Conservation (phyloP, 768 basidiomycete genomes). For the Leccinum subtestaceum region DNA sequence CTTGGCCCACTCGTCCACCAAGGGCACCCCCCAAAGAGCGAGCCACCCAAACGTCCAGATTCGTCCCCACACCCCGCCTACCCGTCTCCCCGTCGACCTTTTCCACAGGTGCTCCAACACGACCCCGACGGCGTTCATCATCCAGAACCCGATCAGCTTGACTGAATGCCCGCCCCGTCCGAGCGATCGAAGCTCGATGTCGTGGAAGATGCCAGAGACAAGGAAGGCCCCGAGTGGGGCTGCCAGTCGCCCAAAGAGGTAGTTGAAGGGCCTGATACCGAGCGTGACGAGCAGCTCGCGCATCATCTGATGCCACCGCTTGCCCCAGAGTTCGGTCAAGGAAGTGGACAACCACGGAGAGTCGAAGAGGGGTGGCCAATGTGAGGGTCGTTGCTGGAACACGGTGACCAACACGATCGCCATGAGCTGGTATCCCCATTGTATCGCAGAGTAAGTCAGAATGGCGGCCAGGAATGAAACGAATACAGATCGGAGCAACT, state of each 20-base stretch:
- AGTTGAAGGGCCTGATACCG: slow-evolving; percentile 43
- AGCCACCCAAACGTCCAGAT: slow-evolving; percentile 53
- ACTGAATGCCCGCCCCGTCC: slow-evolving; percentile 44
- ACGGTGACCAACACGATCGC: slow-evolving; percentile 45
- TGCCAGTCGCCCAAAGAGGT: slow-evolving; percentile 48
- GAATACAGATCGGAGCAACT: slow-evolving; percentile 39
- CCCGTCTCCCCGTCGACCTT: slow-evolving; percentile 37
- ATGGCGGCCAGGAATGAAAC: slow-evolving; percentile 44
- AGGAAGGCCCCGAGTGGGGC: slow-evolving; percentile 56
- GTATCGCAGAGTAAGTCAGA: slow-evolving; percentile 44
- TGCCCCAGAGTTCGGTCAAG: slow-evolving; percentile 59
- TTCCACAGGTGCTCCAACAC: slow-evolving; percentile 49
- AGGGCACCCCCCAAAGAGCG: slow-evolving; percentile 43
- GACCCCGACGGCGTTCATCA: slow-evolving; percentile 53
- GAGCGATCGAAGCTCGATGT: slow-evolving; percentile 53
- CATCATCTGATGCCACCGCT: slow-evolving; percentile 67
- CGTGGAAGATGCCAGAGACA: slow-evolving; percentile 57
- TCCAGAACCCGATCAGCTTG: slow-evolving; percentile 48
- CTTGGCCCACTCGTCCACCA: slow-evolving; percentile 39
- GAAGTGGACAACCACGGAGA: slow-evolving; percentile 57
- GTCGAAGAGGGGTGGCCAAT: slow-evolving; percentile 65
- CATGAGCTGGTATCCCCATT: slow-evolving; percentile 39
- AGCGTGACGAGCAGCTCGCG: slow-evolving; percentile 50
- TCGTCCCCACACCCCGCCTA: slow-evolving; percentile 46
- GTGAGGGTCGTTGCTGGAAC: slow-evolving; percentile 44